phyloP scores from a whole-genome alignment of 176 grass and related monocot genomes.

The Neostapfia colusana region DNA sequence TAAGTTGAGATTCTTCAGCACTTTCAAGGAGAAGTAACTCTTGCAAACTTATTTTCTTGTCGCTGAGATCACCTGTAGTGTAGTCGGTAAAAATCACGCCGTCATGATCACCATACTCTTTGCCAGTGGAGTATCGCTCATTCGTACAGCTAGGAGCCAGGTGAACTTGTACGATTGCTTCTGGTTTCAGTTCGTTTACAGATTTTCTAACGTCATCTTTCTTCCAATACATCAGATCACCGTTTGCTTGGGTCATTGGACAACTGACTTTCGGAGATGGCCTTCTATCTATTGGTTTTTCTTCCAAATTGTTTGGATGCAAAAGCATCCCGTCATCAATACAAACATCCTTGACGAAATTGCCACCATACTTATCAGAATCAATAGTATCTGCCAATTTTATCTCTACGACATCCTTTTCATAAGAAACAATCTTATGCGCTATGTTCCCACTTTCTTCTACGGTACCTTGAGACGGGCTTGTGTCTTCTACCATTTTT shows the following conservation, averaged over 20 bases:
- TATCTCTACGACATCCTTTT: constrained; percentile 69
- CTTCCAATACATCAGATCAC: constrained; percentile 20
- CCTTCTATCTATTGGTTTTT: constrained; percentile 40
- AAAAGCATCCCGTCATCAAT: constrained; percentile 53
- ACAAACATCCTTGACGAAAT: constrained; percentile 86
- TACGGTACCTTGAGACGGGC: constrained; percentile 30
- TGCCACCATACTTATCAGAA: constrained; percentile 32
- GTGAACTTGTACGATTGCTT: constrained; percentile 26
- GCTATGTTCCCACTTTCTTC: constrained; percentile 33
- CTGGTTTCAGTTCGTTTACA: constrained; percentile 24
- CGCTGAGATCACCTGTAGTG: constrained; percentile 16
- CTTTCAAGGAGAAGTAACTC: constrained; percentile 57
- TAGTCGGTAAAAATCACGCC: background rate
- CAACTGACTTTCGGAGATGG: constrained; percentile 21
- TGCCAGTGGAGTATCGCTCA: constrained; percentile 13
- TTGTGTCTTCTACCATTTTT: constrained; percentile 52
- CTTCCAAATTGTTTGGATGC: constrained; percentile 31
- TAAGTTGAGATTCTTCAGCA: constrained; percentile 36
- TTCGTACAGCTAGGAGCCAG: constrained; percentile 16
- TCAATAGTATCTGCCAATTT: constrained; percentile 49
- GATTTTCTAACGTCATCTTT: constrained; percentile 24
- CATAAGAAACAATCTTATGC: constrained; percentile 45
- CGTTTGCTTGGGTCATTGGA: constrained; percentile 27
- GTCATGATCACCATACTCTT: constrained; percentile 28
- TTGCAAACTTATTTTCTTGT: constrained; percentile 48